Evolutionary conservation across 805 yeast species (phyloP), one percentile per base, ranked within the genome.

Genomic region (Suhomyces kilbournensis): DNA sequence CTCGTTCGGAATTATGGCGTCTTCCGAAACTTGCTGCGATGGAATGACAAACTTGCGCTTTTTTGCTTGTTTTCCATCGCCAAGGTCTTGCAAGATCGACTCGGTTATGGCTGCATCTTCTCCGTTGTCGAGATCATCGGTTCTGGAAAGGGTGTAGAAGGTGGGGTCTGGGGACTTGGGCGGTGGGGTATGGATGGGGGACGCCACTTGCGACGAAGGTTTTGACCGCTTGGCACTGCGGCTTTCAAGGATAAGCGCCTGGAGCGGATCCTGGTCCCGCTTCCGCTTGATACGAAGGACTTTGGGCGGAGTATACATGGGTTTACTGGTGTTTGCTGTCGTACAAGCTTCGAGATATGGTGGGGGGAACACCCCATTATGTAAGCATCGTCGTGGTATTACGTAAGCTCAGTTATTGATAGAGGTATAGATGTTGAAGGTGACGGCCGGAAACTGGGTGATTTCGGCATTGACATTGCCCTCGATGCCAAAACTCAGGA

Each of bases 181-280:
- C 20, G 56, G 19, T 76, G 71, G 82, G 74, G 57, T 49, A n/a
- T 56, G 55, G 8, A 50, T 47, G 4, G 60, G 65, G 9, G 63
- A 49, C 10, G 52, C 46, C 5, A 47, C 51, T 4, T 60, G 65
- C 1, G 54, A 82, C 12, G 71, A 63, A 2, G 74, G 71, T 55
- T 72, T 74, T 22, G 80, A 71, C 50, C 81, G 63, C 59, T 82
- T 75, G 46, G 73, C 60, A 9, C 58, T 35, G 17, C 61, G 56
- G 39, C 73, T 75, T 48, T 79, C 83, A 25, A 81, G 60, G 8
- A 81, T 70, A 60, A 92, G 76, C 0, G 97, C 96, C 59, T 88
- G 90, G 22, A 93, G 75, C 2, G 97, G 96, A 59, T 90, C 97
- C 61, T 90, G 94, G 49, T 83, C 85, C 54, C 97, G 78, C 63